phyloP scores from a whole-genome alignment of 352 stramenopile species.

The Phytopythium ostracodes region DNA sequence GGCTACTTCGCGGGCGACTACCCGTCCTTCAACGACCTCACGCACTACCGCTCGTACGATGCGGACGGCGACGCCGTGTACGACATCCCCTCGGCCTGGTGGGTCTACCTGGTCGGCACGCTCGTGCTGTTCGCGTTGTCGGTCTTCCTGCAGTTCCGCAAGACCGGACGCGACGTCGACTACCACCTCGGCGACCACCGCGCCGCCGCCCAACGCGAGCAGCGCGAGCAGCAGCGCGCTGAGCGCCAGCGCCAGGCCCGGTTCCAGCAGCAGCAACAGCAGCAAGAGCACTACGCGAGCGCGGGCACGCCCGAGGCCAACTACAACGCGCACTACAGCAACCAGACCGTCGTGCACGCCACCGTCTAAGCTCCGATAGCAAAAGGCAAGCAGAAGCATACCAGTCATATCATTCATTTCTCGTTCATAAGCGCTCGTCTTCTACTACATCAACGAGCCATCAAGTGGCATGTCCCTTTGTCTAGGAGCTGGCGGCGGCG shows the following conservation, averaged over 20 bases:
- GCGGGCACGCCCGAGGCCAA: slow-evolving; percentile 7
- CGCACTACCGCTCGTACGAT: slow-evolving; percentile 25
- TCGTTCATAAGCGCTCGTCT: not conserved
- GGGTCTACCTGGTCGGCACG: slow-evolving; percentile 51
- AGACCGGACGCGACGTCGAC: slow-evolving; percentile 35
- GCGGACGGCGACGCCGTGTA: slow-evolving; percentile 27
- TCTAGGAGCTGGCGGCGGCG: slow-evolving; percentile 3
- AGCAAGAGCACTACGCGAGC: not conserved
- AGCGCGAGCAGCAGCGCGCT: not conserved
- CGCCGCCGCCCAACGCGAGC: not conserved
- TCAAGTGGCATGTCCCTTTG: no score
- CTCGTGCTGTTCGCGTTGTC: slow-evolving; percentile 47
- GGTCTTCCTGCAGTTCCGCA: slow-evolving; percentile 39
- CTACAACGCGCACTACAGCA: slow-evolving; percentile 1
- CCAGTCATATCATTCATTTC: not conserved
- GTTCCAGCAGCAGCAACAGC: slow-evolving; percentile 3
- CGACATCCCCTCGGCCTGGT: slow-evolving; percentile 50
- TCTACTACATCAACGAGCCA: no score
- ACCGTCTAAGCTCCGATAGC: slow-evolving; percentile 1
- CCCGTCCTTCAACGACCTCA: slow-evolving; percentile 46
- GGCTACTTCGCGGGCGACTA: slow-evolving; percentile 64
- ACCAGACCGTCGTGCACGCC: slow-evolving; percentile 1
- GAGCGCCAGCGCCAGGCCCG: not conserved
- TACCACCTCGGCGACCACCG: slow-evolving; percentile 23
- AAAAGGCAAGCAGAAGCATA: not conserved